Percentiles rank a stretch among this genome's conserved stretches.
Evolutionary conservation across 495 filamentous ascomycete species (phyloP).

Genomic region (Friedmanniomyces simplex): DNA sequence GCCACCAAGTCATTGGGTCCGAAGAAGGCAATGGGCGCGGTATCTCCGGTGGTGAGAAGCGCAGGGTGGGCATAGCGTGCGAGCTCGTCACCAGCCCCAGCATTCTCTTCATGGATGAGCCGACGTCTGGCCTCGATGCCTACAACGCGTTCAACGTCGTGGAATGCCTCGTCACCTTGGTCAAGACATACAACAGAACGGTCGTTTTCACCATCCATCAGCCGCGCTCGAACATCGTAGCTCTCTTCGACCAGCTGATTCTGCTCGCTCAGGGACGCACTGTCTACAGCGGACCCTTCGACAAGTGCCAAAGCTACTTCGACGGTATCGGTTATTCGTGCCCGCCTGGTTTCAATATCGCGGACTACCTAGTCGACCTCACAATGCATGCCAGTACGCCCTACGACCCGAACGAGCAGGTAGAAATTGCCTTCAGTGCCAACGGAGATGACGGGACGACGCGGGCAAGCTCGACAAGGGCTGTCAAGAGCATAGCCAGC

Average conservation of each 20-base stretch:
- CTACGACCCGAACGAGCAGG: slow-evolving; percentile 48
- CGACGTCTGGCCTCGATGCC: slow-evolving; percentile 89
- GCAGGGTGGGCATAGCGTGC: slow-evolving; percentile 92
- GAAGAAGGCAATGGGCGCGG: slow-evolving; percentile 91
- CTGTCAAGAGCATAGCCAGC: slow-evolving; percentile 86
- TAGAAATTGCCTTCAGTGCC: slow-evolving; percentile 34
- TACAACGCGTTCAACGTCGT: slow-evolving; percentile 97
- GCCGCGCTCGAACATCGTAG: slow-evolving; percentile 98
- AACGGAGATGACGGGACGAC: slow-evolving; percentile 46
- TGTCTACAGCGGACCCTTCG: slow-evolving; percentile 87
- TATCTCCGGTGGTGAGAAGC: slow-evolving; percentile 94
- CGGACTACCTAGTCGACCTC: slow-evolving; percentile 91
- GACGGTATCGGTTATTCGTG: slow-evolving; percentile 82
- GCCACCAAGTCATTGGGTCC: slow-evolving; percentile 90
- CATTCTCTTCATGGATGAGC: slow-evolving; percentile 94
- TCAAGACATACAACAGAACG: slow-evolving; percentile 90
- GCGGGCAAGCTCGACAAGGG: slow-evolving; percentile 75
- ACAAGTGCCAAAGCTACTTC: slow-evolving; percentile 85
- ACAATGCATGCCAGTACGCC: slow-evolving; percentile 82
- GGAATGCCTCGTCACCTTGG: slow-evolving; percentile 87
- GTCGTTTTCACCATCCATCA: slow-evolving; percentile 99
- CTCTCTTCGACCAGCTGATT: slow-evolving; percentile 89
- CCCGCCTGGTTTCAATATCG: slow-evolving; percentile 96
- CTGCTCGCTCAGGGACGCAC: slow-evolving; percentile 80
- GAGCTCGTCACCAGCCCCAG: slow-evolving; percentile 96